These are phyloP conservation scores for Streptanthus diversifolius DNA, from an alignment of 345 rosid species.

Conservation along the genomic window DNA sequence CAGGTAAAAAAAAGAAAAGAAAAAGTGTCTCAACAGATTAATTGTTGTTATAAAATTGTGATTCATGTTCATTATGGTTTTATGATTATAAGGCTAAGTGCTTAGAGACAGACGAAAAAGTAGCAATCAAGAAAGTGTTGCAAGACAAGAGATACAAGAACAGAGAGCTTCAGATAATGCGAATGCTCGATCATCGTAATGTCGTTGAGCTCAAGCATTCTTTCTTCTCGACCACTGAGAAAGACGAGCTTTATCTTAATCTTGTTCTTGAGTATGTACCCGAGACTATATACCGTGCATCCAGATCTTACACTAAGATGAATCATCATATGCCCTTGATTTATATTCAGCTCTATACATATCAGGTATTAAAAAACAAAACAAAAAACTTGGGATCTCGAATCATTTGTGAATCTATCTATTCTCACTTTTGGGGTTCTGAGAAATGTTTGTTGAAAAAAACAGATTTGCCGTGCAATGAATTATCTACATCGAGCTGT, in stretches of 20 bases:
- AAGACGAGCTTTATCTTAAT: conserved; percentile 91
- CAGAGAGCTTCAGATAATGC: conserved; percentile 89
- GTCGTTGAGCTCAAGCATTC: conserved; percentile 79
- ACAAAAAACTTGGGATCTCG: background rate
- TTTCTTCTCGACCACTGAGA: conserved; percentile 92
- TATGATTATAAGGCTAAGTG: conserved; percentile 70
- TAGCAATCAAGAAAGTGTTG: conserved; percentile 97
- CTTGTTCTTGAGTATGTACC: conserved; percentile 97
- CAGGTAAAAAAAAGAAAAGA: conserved; percentile 49
- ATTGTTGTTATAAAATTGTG: background rate
- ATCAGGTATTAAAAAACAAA: conserved; percentile 52
- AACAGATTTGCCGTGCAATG: conserved; percentile 94
- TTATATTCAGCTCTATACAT: conserved; percentile 88
- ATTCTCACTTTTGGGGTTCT: background rate
- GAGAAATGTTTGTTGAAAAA: background rate
- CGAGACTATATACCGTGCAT: conserved; percentile 78
- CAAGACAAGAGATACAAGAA: conserved; percentile 98
- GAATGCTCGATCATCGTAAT: conserved; percentile 91
- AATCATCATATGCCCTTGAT: conserved; percentile 86
- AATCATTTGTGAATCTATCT: background rate
- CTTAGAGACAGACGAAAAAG: conserved; percentile 88
- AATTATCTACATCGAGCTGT: conserved; percentile 79
- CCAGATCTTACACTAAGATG: conserved; percentile 76
- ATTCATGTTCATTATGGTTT: background rate
- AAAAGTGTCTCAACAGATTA: background rate